Conservation (phyloP, 1,139 yeast species). For the Geotrichum histeridarum region DNA sequence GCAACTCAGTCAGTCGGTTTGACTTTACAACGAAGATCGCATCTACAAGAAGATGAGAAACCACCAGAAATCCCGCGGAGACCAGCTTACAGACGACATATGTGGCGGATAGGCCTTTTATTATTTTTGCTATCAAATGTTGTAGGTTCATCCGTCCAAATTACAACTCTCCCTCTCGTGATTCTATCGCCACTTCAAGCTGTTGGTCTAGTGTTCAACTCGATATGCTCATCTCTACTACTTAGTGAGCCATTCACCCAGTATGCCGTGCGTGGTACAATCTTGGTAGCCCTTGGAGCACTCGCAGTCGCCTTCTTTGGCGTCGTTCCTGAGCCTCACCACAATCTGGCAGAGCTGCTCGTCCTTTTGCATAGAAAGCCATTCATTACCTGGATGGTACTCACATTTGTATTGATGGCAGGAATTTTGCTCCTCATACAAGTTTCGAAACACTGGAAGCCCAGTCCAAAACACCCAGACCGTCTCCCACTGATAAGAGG, state of each 20-base stretch:
- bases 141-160: slow-evolving; percentile 77
- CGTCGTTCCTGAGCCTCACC: slow-evolving; percentile 49
- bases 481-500: slow-evolving; percentile 40
- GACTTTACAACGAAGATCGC: slow-evolving; percentile 78
- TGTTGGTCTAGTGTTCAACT: slow-evolving; percentile 82
- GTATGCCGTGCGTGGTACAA: slow-evolving; percentile 58
- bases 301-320: slow-evolving; percentile 76
- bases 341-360: slow-evolving; percentile 46
- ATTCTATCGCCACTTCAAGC: slow-evolving; percentile 81
- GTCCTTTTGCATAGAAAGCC: slow-evolving; percentile 39
- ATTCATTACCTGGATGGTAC: slow-evolving; percentile 48
- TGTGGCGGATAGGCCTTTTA: slow-evolving; percentile 73
- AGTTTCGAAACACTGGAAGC: slow-evolving; percentile 15
- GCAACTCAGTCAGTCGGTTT: slow-evolving; percentile 81
- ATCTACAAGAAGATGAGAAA: slow-evolving; percentile 36
- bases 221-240: slow-evolving; percentile 64
- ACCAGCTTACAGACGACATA: slow-evolving; percentile 51
- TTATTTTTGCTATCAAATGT: slow-evolving; percentile 70
- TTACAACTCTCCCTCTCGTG: slow-evolving; percentile 76
- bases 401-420: slow-evolving; percentile 32
- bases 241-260: slow-evolving; percentile 64
- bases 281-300: slow-evolving; percentile 69
- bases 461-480: slow-evolving; percentile 12
- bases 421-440: slow-evolving; percentile 30
- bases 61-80: slow-evolving; percentile 31